These are phyloP conservation scores for Coriolopsis trogii DNA, from an alignment of 1,284 basidiomycete genomes.

Conservation along the genomic window DNA sequence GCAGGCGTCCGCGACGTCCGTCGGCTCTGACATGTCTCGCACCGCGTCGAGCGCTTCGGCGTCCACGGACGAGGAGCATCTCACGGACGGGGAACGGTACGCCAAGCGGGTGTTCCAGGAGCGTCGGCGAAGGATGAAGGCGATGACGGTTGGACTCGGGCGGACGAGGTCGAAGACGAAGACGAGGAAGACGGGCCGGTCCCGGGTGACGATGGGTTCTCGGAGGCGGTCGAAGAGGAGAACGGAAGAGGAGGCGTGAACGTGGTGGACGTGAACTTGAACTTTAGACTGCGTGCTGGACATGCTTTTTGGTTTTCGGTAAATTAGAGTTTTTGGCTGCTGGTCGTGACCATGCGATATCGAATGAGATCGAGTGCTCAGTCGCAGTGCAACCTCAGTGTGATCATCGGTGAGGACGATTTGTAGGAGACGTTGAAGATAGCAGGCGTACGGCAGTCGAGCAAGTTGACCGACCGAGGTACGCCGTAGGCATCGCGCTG, in stretches of 20 bases:
- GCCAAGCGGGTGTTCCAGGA: slow-evolving; percentile 40
- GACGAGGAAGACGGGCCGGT: slow-evolving; percentile 13
- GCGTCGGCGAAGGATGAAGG: slow-evolving; percentile 34
- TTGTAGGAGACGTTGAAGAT: neutral
- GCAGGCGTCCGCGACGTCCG: slow-evolving; percentile 35
- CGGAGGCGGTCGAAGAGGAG: slow-evolving; percentile 8
- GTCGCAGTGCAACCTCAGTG: too few species aligned
- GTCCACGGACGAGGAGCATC: slow-evolving; percentile 25
- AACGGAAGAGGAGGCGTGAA: neutral
- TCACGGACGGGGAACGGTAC: slow-evolving; percentile 39
- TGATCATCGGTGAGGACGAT: neutral
- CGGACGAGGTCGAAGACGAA: too few species aligned
- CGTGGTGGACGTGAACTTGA: too few species aligned
- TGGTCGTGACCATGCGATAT: slow-evolving; percentile 4
- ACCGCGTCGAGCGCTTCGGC: slow-evolving; percentile 26
- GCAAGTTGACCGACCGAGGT: neutral
- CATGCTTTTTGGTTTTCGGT: neutral
- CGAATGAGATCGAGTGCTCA: too few species aligned
- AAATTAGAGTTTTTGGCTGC: neutral
- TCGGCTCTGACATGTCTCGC: slow-evolving; percentile 38
- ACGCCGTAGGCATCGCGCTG: neutral
- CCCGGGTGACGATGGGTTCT: slow-evolving; percentile 17
- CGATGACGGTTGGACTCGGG: slow-evolving; percentile 22
- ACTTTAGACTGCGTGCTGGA: too few species aligned
- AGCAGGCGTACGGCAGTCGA: neutral